A percentile compares a stretch with the other conserved stretches of the same genome.
Conservation (phyloP, 2,329 filamentous ascomycete genomes). For the Dothiorella sarmentorum region DNA sequence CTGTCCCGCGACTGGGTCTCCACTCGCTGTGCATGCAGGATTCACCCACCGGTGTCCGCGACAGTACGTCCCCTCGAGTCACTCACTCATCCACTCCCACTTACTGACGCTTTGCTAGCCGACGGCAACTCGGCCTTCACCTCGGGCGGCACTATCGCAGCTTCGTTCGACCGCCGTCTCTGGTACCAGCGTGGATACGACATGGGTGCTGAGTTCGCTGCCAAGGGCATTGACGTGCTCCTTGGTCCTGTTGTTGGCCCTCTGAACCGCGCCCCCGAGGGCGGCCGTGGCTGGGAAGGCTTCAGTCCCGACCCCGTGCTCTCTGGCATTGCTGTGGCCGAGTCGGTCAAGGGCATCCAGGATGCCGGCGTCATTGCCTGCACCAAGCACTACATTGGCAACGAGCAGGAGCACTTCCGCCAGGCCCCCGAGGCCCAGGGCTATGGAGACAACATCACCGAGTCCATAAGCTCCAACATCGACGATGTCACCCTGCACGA, state of each 20-base stretch:
- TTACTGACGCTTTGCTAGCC: conserved; percentile 35
- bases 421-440: conserved; percentile 56
- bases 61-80: conserved; percentile 43
- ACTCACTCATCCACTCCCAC: neutral
- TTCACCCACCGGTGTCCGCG: conserved; percentile 74
- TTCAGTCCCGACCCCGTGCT: conserved; percentile 72
- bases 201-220: conserved; percentile 72
- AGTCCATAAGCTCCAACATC: conserved; percentile 58
- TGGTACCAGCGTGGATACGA: conserved; percentile 66
- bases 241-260: conserved; percentile 76
- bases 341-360: conserved; percentile 77
- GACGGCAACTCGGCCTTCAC: conserved; percentile 83
- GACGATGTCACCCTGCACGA: conserved; percentile 64
- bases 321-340: conserved; percentile 67
- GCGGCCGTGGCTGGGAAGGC: conserved; percentile 69
- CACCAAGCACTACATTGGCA: conserved; percentile 64
- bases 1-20: conserved; percentile 67
- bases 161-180: conserved; percentile 74
- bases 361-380: conserved; percentile 78
- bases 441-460: conserved; percentile 61
- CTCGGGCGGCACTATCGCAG: conserved; percentile 72
- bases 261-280: conserved; percentile 64
- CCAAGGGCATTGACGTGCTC: conserved; percentile 71
- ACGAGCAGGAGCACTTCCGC: conserved; percentile 73
- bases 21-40: conserved; percentile 82